A percentile compares a stretch with the other conserved stretches of the same genome.
These are phyloP conservation scores for Kodamaea laetipori DNA, from an alignment of 805 yeast species.

Conservation along the genomic window DNA sequence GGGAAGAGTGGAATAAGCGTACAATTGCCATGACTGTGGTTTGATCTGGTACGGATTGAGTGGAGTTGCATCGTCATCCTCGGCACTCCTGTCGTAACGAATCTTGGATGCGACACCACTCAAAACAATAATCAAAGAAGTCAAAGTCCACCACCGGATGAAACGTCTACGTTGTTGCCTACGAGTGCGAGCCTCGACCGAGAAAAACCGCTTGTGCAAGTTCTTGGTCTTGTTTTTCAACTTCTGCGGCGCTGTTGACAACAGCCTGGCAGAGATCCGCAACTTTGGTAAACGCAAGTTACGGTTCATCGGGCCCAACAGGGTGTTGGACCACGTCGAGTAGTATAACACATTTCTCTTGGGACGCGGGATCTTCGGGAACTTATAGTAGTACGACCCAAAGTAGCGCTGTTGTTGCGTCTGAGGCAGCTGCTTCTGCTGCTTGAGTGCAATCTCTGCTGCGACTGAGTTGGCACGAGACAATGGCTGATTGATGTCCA, in stretches of 20 bases:
- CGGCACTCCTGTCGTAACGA: slow-evolving; percentile 38
- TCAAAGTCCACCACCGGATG: slow-evolving; percentile 56
- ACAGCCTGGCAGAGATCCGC: slow-evolving; percentile 31
- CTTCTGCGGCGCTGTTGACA: slow-evolving; percentile 40
- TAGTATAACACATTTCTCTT: slow-evolving; percentile 55
- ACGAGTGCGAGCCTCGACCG: slow-evolving; percentile 42
- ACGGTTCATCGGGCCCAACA: slow-evolving; percentile 21
- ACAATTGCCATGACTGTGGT: slow-evolving; percentile 86
- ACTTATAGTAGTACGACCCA: slow-evolving; percentile 38
- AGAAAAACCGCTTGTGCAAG: slow-evolving; percentile 43
- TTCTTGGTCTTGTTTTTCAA: slow-evolving; percentile 37
- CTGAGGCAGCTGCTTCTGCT: slow-evolving; percentile 15
- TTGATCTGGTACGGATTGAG: slow-evolving; percentile 46
- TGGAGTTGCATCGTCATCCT: slow-evolving; percentile 26
- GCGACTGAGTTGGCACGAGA: slow-evolving; percentile 40
- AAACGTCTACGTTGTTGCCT: slow-evolving; percentile 44
- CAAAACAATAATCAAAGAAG: slow-evolving; percentile 53
- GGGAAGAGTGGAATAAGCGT: slow-evolving; percentile 87
- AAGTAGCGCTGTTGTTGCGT: slow-evolving; percentile 19
- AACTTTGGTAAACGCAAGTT: slow-evolving; percentile 22
- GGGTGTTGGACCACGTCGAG: slow-evolving; percentile 42
- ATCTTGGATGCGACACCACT: slow-evolving; percentile 56
- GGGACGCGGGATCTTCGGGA: slow-evolving; percentile 60
- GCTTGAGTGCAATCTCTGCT: slow-evolving; percentile 34
- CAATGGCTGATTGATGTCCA: slow-evolving; percentile 45